Evolutionary conservation across 2,329 filamentous ascomycete genomes (phyloP).

Genomic region (Aureobasidium lini): DNA sequence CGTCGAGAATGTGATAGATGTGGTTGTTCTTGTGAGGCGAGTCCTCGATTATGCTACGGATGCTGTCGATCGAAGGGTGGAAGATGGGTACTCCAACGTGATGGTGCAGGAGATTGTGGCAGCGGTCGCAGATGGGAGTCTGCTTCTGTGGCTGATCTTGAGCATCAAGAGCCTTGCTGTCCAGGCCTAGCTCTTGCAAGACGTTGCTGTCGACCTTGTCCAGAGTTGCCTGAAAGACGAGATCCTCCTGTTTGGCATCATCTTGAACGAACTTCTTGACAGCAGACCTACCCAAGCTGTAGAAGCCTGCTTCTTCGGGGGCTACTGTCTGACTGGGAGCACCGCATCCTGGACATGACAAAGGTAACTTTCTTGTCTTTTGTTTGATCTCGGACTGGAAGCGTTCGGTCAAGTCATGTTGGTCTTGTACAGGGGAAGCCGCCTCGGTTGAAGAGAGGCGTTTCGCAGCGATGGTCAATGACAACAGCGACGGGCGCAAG

Average conservation of each 20-base stretch:
- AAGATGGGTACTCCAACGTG: slow-evolving; percentile 62
- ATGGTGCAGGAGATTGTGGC: slow-evolving; percentile 74
- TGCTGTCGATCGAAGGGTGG: slow-evolving; percentile 72
- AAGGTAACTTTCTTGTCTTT: slow-evolving; percentile 32
- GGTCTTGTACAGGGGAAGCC: neutral
- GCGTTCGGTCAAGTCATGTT: slow-evolving; percentile 19
- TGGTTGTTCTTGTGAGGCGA: slow-evolving; percentile 88
- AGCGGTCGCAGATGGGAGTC: slow-evolving; percentile 74
- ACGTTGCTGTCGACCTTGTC: slow-evolving; percentile 25
- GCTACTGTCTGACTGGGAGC: slow-evolving; percentile 52
- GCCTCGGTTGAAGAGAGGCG: slow-evolving; percentile 9
- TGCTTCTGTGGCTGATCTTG: neutral
- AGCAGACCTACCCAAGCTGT: slow-evolving; percentile 42
- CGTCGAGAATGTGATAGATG: slow-evolving; percentile 90
- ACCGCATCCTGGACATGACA: slow-evolving; percentile 56
- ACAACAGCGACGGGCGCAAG: neutral
- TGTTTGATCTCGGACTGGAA: neutral
- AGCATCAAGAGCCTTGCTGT: slow-evolving; percentile 10
- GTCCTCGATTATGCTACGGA: slow-evolving; percentile 77
- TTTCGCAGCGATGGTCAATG: neutral
- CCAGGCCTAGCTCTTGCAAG: slow-evolving; percentile 26
- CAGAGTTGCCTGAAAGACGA: slow-evolving; percentile 30
- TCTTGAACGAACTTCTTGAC: slow-evolving; percentile 23
- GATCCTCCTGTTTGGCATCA: slow-evolving; percentile 27
- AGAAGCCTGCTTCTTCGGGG: slow-evolving; percentile 50